Evolutionary conservation across 176 grass and related monocot species (phyloP).

Genomic region (Carex cristatella): DNA sequence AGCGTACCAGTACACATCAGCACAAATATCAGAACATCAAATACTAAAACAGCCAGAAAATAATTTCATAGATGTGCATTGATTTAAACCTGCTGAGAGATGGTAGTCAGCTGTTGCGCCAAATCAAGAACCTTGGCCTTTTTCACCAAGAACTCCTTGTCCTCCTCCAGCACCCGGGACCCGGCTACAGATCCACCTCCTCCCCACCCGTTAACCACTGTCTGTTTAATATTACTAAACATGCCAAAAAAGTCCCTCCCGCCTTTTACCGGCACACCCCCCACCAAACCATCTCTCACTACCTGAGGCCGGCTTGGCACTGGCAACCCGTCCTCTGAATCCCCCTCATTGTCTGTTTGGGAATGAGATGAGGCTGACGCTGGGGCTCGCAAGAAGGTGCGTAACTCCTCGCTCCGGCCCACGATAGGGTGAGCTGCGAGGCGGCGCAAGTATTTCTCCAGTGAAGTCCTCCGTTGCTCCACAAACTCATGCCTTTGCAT

Average conservation of each 20-base stretch:
- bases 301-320: not conserved
- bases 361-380: conserved; percentile 27
- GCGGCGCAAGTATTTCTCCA: conserved; percentile 69
- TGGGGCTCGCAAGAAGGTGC: conserved; percentile 52
- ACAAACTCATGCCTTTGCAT: conserved; percentile 96
- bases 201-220: conserved; percentile 51
- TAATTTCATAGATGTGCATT: not conserved
- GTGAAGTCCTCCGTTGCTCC: conserved; percentile 45
- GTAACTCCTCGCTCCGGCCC: conserved; percentile 37
- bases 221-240: conserved; percentile 85
- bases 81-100: conserved; percentile 59
- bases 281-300: conserved; percentile 20
- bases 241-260: conserved; percentile 72
- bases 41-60: not conserved
- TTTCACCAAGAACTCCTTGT: conserved; percentile 53
- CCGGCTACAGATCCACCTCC: conserved; percentile 26
- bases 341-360: conserved; percentile 16
- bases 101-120: conserved; percentile 61
- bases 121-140: conserved; percentile 64
- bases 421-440: conserved; percentile 59
- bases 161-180: conserved; percentile 49
- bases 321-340: conserved; percentile 13
- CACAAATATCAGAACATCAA: not conserved
- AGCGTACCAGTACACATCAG: conserved; percentile 12
- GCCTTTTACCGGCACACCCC: conserved; percentile 36